phyloP scores from a whole-genome alignment of 306 rosid species.

The Pterocarpus macrocarpus region DNA sequence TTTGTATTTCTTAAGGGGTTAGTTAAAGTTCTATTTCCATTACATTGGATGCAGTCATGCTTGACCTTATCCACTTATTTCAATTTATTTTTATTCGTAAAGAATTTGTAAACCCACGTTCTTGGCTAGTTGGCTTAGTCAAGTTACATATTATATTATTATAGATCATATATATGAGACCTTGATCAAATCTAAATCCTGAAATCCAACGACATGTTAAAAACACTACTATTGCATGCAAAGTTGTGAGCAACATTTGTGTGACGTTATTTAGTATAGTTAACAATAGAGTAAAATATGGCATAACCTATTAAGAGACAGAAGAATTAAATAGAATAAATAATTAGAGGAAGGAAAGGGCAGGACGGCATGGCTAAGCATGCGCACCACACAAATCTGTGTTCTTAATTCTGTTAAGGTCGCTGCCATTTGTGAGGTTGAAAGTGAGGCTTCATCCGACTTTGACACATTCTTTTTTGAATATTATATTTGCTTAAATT shows the following conservation, averaged over 20 bases:
- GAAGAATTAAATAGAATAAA: background rate
- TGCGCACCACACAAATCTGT: constrained; percentile 9
- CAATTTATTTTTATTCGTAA: background rate
- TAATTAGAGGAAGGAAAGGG: background rate
- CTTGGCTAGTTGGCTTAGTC: constrained; percentile 19
- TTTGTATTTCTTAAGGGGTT: background rate
- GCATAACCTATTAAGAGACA: background rate
- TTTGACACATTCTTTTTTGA: background rate
- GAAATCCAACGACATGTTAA: background rate
- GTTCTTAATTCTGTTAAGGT: constrained; percentile 2
- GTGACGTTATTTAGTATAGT: background rate
- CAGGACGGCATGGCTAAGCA: background rate
- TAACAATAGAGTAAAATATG: background rate
- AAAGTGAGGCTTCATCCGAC: constrained; percentile 5
- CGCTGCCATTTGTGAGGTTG: background rate
- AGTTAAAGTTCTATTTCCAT: constrained; percentile 19
- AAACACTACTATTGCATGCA: background rate
- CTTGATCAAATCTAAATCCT: constrained; percentile 20
- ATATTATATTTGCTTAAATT: background rate
- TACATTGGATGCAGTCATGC: background rate
- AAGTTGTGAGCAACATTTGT: background rate
- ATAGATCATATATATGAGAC: background rate
- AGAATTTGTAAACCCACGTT: background rate
- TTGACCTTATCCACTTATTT: background rate
- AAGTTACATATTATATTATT: background rate